These are phyloP conservation scores for Sparassis latifolia DNA, from an alignment of 1,284 basidiomycete species.

Conservation along the genomic window DNA sequence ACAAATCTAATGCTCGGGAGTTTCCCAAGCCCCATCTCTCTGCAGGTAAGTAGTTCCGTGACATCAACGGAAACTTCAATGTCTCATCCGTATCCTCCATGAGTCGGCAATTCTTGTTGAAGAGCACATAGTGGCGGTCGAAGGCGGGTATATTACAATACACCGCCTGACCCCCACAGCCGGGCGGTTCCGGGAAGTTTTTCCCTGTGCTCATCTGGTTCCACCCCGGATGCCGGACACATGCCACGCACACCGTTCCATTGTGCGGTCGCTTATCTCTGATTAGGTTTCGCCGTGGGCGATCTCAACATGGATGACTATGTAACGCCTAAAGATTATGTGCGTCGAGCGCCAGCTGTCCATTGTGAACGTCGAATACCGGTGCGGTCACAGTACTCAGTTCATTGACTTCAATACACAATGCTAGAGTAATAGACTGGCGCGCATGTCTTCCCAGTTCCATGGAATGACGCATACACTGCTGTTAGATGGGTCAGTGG, in stretches of 20 bases:
- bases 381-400: background rate
- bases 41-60: background rate
- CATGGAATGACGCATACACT: conserved; percentile 11
- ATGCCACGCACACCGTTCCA: too few species aligned
- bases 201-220: too few species aligned
- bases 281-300: background rate
- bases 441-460: conserved; percentile 11
- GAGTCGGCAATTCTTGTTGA: background rate
- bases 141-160: conserved; percentile 3
- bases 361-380: conserved; percentile 17
- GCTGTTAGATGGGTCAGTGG: conserved; percentile 17
- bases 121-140: conserved; percentile 6
- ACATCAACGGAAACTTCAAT: background rate
- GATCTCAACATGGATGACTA: conserved; percentile 12
- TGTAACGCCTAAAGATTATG: conserved; percentile 10
- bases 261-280: too few species aligned
- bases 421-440: too few species aligned
- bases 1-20: background rate
- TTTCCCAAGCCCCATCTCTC: background rate
- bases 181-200: too few species aligned
- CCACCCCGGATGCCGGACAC: too few species aligned
- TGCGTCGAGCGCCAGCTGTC: conserved; percentile 13
- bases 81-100: background rate
- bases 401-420: background rate
- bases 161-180: too few species aligned